Evolutionary conservation across 768 basidiomycete genomes (phyloP).

Genomic region (Galerina marginata): DNA sequence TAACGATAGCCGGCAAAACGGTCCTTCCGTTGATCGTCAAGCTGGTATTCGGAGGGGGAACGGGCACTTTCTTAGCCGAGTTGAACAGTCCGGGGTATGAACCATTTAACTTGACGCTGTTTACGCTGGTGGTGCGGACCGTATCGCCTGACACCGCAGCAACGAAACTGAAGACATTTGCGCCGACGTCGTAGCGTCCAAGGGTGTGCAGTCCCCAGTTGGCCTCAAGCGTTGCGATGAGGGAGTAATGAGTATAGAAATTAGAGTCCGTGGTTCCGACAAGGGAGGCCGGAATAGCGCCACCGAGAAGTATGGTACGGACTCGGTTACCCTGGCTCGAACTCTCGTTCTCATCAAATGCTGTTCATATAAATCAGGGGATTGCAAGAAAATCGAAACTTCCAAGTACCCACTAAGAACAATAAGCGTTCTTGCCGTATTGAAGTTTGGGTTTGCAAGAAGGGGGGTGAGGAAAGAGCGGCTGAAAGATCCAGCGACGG

Average conservation of each 20-base stretch:
- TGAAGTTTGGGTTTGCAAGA: conserved; percentile 56
- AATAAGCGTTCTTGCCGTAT: conserved; percentile 58
- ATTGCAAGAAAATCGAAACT: not conserved
- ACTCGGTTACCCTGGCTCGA: conserved; percentile 52
- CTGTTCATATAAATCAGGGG: conserved; percentile 2
- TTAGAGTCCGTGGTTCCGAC: conserved; percentile 52
- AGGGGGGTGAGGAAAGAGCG: conserved; percentile 56
- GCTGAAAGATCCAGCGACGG: conserved; percentile 51
- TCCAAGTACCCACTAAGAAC: conserved; percentile 42
- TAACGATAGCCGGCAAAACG: conserved; percentile 26
- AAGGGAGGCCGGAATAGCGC: conserved; percentile 46
- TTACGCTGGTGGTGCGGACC: conserved; percentile 22
- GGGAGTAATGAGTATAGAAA: conserved; percentile 68
- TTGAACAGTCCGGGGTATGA: conserved; percentile 37
- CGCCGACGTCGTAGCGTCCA: conserved; percentile 63
- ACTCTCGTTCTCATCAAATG: conserved; percentile 62
- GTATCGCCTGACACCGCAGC: conserved; percentile 50
- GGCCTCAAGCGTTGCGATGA: conserved; percentile 57
- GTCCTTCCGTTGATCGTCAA: conserved; percentile 31
- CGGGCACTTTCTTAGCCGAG: conserved; percentile 9
- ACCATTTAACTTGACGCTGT: conserved; percentile 22
- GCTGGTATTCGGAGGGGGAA: conserved; percentile 30
- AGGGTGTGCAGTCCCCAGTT: conserved; percentile 70
- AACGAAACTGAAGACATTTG: conserved; percentile 60
- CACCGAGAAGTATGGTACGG: conserved; percentile 45